Evolutionary conservation across 2,329 filamentous ascomycete genomes (phyloP).

Genomic region (Colletotrichum falcatum): DNA sequence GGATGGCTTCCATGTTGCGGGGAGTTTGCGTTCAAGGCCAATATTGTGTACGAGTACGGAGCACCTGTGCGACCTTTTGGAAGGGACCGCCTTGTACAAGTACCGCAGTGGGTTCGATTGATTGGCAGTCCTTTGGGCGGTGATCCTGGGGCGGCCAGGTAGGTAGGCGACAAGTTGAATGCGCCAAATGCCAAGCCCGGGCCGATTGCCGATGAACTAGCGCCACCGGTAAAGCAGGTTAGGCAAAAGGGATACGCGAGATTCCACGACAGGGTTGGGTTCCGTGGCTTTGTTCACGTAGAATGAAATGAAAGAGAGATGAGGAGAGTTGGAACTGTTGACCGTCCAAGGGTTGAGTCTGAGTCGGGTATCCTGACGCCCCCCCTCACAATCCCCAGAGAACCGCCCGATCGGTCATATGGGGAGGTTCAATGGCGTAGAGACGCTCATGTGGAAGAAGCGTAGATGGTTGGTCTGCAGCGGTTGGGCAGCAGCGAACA

Average conservation of each 20-base stretch:
- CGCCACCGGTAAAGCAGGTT: too few relatives aligned
- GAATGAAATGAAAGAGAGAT: neutral
- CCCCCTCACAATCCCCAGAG: neutral
- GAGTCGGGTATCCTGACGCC: accelerated
- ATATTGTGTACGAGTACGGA: too few relatives aligned
- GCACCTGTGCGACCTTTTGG: too few relatives aligned
- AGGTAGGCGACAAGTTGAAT: too few relatives aligned
- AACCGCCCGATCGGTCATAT: neutral
- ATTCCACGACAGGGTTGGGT: neutral
- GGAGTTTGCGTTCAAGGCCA: too few relatives aligned
- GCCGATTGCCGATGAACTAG: neutral
- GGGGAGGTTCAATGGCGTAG: neutral
- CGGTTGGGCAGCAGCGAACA: neutral
- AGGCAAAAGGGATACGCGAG: neutral
- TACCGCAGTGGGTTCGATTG: too few relatives aligned
- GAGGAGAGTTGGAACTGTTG: neutral
- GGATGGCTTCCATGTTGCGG: too few relatives aligned
- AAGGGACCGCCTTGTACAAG: too few relatives aligned
- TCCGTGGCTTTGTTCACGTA: neutral
- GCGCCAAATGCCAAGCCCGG: neutral
- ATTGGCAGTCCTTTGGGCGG: neutral
- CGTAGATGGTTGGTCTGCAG: too few relatives aligned
- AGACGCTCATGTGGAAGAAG: neutral
- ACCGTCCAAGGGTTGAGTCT: too few relatives aligned
- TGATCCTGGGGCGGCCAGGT: neutral